Base-by-base conservation (phyloP, 2,329 filamentous ascomycete species). In the Boeremia exigua region DNA sequence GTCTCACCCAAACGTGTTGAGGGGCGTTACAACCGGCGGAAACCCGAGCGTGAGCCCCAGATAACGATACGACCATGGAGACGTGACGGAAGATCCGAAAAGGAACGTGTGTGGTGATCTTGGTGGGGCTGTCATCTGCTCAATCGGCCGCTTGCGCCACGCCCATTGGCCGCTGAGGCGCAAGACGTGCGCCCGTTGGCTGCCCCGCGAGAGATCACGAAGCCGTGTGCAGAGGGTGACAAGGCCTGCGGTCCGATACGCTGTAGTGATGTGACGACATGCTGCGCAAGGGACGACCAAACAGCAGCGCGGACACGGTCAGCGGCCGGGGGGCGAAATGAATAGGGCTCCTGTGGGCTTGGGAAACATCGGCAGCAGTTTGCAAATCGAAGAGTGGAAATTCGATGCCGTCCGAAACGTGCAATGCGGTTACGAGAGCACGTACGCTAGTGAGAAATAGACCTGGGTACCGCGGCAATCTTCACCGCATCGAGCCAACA, bases 251-350 rank as follows among this genome's bases (percentile, higher is more conserved):
- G 52, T 40, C 52, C 52, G 46, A 45, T 27, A 55, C 47, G 48
- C 25, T 49, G 39, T 45, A 23, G 38, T 27, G 33, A 17, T 36
- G 34, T 32, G 42, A 32, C 15, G n/a, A 32, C 11, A 36, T 48
- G 51, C 49, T 23, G 58, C 61, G 50, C 38, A 37, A 54, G 55
- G 29, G 60, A 56, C 36, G 57, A 62, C 62, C 57, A 62, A 59
- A 60, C 55, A 61, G 59, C 57, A 59, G 50, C 30, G 25, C 14
- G 23, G 37, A 25, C 14, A 29, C 19, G 28, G 48, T 52, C 51
- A 40, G 45, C 43, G 51, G 52, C 39, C 28, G 19, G 23, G 6
- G 32, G 27, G 32, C 30, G 10, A 54, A 19, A 54, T 48, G 50
- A 54, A 34, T 14, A 19, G 12, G 25, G 37, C 3, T 34, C n/a